Evolutionary conservation across 164 flowering plant genomes (phyloP), one percentile per base, ranked within the genome.

Genomic region (Echeveria elegans): DNA sequence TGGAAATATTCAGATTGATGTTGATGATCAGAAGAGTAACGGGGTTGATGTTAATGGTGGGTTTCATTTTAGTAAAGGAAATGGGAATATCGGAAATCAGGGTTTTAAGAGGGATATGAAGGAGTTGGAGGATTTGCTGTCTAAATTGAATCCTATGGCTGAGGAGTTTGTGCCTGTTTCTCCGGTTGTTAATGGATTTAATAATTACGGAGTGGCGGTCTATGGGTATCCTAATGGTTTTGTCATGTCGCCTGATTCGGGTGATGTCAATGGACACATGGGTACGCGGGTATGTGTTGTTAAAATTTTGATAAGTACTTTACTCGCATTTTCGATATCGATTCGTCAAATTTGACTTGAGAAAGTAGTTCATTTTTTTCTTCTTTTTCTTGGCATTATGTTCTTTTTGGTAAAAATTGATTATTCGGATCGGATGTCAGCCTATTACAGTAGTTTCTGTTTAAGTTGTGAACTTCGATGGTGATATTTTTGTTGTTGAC

Each of bases 111-210:
- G 76, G 69, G 92, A 88, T 19, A 86, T 88, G 82, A 84, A 90
- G 77, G 95, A 88, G 68, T 77, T 89, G 79, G 86, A 82, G 76
- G 96, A 92, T 69, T 81, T 89, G n/a, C 81, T 89, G 58, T 92
- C 96, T 1, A 92, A 92, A 75, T 72, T 92, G 66, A 92, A 92
- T 65, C 97, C 97, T 21, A 82, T 88, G 94, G 97, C 97, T 41
- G 82, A 84, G 71, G 97, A 89, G 69, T 92, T 92, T 69, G 89
- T 92, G 41, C 97, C 97, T 14, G 85, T 89, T 4, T 89, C 97
- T 0, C 47, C 47, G 1, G 80, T 81, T 26, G 68, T 67, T 68
- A 68, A 61, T 28, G 66, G 66, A 19, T 63, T 34, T 37, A 15
- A 18, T 43, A 63, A 26, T 14, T 37, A 36, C 37, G 66, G 66